Conservation (phyloP, 2,329 filamentous ascomycete species). For the Diaporthe batatas region DNA sequence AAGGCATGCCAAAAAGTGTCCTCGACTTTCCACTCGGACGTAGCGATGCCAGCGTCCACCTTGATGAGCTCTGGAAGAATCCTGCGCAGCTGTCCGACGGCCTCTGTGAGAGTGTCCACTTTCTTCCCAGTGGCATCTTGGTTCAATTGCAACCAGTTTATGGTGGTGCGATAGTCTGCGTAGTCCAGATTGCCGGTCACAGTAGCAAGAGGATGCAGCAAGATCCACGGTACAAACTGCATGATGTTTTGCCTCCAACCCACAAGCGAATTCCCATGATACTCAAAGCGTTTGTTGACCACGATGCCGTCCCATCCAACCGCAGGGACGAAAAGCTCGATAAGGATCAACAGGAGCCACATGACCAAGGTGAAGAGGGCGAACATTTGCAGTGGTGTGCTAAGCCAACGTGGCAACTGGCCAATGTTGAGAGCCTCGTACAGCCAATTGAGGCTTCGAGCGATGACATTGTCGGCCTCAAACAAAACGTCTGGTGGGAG, state of each 20-base stretch:
- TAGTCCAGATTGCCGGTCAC: constrained; percentile 39
- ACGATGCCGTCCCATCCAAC: constrained; percentile 34
- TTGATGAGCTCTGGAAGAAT: constrained; percentile 70
- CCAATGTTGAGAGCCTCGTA: neutral
- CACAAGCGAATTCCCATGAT: constrained; percentile 17
- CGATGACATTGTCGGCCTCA: neutral
- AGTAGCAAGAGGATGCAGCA: constrained; percentile 38
- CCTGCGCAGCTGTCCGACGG: constrained; percentile 35
- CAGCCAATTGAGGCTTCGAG: constrained; percentile 4
- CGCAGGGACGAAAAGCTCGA: constrained; percentile 30
- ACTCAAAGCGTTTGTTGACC: constrained; percentile 21
- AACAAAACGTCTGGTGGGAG: neutral
- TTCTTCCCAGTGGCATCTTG: constrained; percentile 46
- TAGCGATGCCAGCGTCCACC: constrained; percentile 61
- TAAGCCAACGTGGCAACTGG: constrained; percentile 25
- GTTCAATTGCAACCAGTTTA: constrained; percentile 43
- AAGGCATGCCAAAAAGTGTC: constrained; percentile 77
- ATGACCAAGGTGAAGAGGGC: constrained; percentile 24
- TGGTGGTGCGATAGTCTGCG: constrained; percentile 33
- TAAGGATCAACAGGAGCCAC: constrained; percentile 29
- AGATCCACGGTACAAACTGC: constrained; percentile 38
- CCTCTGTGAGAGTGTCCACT: constrained; percentile 19
- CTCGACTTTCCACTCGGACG: constrained; percentile 56
- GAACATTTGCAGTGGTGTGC: constrained; percentile 24
- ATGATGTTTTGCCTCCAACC: constrained; percentile 40